These are phyloP conservation scores for Phaffia rhodozyma DNA, from an alignment of 1,284 basidiomycete genomes.

Conservation along the genomic window DNA sequence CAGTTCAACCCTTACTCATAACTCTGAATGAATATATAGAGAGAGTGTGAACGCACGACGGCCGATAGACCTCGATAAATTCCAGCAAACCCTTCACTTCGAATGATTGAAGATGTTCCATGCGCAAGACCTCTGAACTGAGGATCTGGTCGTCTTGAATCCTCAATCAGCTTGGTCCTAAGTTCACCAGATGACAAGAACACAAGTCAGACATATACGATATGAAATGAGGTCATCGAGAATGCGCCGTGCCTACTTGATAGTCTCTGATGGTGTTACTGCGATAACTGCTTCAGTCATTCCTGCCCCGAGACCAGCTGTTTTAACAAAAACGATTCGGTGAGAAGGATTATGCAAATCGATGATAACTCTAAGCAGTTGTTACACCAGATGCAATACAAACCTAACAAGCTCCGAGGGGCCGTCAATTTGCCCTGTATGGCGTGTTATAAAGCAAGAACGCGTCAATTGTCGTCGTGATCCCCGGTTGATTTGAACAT, in stretches of 20 bases:
- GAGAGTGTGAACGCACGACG: constrained; percentile 49
- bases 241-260: constrained; percentile 52
- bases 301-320: constrained; percentile 87
- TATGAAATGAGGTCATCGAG: not conserved
- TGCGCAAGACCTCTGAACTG: constrained; percentile 80
- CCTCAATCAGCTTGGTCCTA: constrained; percentile 96
- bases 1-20: not conserved
- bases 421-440: constrained; percentile 75
- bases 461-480: not conserved
- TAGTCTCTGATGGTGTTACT: constrained; percentile 94
- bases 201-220: not conserved
- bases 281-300: constrained; percentile 89
- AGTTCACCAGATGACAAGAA: not conserved
- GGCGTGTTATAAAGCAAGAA: not conserved
- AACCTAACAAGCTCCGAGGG: constrained; percentile 67
- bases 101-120: constrained; percentile 69
- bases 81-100: constrained; percentile 62
- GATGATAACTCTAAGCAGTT: not conserved
- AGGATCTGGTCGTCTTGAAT: constrained; percentile 70
- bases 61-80: constrained; percentile 90
- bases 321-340: not conserved
- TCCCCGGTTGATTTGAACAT: not conserved
- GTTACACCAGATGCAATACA: constrained; percentile 23
- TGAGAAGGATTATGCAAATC: not conserved
- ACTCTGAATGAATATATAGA: not conserved